A percentile compares a stretch with the other conserved stretches of the same genome.
These are phyloP conservation scores for Chaetothyriales sp. DNA, from an alignment of 2,329 filamentous ascomycete species.

Conservation along the genomic window DNA sequence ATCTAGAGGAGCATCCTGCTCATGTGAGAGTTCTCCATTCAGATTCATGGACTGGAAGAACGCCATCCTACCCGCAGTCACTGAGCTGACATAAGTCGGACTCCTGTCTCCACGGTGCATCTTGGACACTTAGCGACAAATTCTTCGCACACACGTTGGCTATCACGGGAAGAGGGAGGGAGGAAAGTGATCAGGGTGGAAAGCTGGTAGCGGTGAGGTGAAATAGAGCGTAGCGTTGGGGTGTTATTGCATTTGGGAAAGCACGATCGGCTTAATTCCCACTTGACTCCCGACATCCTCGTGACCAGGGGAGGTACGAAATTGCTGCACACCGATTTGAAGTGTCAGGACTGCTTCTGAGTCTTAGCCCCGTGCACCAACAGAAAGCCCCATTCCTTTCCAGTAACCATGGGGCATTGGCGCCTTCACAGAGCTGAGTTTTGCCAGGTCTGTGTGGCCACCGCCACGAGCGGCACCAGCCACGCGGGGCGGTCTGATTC, in stretches of 20 bases:
- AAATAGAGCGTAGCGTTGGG: not conserved
- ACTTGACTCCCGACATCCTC: not conserved
- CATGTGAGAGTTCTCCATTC: not conserved
- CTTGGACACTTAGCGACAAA: not conserved
- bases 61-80: not conserved
- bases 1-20: constrained; percentile 8
- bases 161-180: not conserved
- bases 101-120: not conserved
- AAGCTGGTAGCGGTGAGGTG: not conserved
- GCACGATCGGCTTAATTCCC: not conserved
- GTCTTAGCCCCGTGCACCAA: not conserved
- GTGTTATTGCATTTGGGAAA: not conserved
- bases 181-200: not conserved
- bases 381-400: not conserved
- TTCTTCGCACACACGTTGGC: not conserved
- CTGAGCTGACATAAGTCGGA: not conserved
- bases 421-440: too few relatives aligned
- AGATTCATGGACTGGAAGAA: not conserved
- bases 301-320: not conserved
- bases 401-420: not conserved
- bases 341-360: not conserved
- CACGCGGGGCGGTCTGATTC: too few relatives aligned
- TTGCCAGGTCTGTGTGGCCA: not conserved
- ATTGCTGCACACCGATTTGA: not conserved
- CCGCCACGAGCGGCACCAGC: not conserved